Evolutionary conservation across 208 protist species (phyloP).

Genomic region (Trichomonas vaginalis): DNA sequence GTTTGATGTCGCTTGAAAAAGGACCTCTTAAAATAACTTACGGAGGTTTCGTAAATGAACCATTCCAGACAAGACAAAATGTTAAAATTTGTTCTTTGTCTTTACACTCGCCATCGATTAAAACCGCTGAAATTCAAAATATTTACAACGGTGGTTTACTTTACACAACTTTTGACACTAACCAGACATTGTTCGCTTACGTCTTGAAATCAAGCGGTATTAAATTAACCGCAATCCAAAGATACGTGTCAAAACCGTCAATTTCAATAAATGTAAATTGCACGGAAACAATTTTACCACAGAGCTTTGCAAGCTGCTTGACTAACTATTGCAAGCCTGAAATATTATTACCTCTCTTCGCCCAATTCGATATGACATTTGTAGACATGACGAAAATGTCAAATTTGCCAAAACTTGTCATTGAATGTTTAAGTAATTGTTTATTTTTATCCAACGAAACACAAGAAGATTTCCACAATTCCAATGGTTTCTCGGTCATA

Average conservation of each 20-base stretch:
- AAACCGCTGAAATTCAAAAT: neutral
- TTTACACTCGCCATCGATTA: neutral
- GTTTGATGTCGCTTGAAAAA: neutral
- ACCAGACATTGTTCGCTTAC: too few species aligned
- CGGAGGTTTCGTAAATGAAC: neutral
- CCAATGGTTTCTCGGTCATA: neutral
- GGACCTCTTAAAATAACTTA: neutral
- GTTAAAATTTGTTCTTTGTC: neutral
- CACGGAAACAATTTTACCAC: neutral
- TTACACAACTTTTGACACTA: neutral
- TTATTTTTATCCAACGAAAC: neutral
- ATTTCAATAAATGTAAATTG: neutral
- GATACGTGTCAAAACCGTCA: neutral
- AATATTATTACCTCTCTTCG: neutral
- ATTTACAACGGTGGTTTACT: neutral
- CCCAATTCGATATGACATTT: neutral
- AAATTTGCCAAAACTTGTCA: neutral
- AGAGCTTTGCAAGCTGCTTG: neutral
- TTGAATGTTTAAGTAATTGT: neutral
- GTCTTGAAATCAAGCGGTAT: too few species aligned
- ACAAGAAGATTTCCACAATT: neutral
- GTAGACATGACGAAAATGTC: neutral
- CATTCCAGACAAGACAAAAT: neutral
- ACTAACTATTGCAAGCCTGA: neutral
- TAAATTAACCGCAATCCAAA: too few species aligned